Evolutionary conservation across 2,329 filamentous ascomycete species (phyloP), one percentile per base, ranked within the genome.

Genomic region (Aspergillus fumigatiaffinis): DNA sequence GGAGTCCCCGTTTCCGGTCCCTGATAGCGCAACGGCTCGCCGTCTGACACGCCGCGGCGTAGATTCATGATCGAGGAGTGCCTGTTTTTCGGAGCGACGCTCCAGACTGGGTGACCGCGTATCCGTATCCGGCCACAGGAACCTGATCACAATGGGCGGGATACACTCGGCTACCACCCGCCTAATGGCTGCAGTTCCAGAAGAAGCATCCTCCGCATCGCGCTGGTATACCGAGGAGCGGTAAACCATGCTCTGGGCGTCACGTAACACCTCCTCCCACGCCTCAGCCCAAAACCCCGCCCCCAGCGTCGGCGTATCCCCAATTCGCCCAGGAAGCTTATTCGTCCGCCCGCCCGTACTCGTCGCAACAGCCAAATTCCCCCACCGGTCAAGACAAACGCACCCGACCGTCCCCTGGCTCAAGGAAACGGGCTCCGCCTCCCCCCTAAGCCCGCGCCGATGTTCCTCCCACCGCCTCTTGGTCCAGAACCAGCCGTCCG

Each of bases 231-330:
- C 1, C 9, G 32, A 35, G 12, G 35, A 26, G n/a, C 5, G 23
- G 14, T 12, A 44, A n/a, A 20, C 20, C 35, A 41, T 52, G 17
- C 32, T 2, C 25, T n/a, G n/a, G 49, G 5, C 4, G 52, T 20
- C 23, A 0, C 49, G 41, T 14, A 46, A 14, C 26, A 55, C 47
- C 1, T 78, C 74, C 7, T 75, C 73, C 91, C 91, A 96, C 64
- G 92, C 84, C 70, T 95, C 92, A 0, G 92, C 91, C 91, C 91
- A 96, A 73, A 92, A 96, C 0, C 92, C 92, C 0, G 91, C 89
- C 0, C 92, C 92, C 0, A 92, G 77, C 0, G 88, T 88, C 0
- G 92, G 91, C 10, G 92, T 96, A 70, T 96, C 92, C 0, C 92
- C 92, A 61, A 96, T 87, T 21, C 92, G 80, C 0, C 91, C 92